Percentiles rank a stretch among this genome's conserved stretches.
Conservation (phyloP, 345 rosid species). For the Camelina hispida region DNA sequence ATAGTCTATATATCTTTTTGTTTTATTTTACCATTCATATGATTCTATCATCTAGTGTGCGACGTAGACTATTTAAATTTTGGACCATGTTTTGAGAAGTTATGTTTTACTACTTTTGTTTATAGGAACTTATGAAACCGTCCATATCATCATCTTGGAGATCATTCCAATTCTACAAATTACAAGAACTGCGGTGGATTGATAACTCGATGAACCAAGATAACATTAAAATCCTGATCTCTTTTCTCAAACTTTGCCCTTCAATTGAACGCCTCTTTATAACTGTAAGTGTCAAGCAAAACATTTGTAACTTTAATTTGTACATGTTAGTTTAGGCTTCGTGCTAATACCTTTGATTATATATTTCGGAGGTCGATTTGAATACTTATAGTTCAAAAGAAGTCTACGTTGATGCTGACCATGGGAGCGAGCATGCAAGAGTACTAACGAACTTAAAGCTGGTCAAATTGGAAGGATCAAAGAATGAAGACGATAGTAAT, state of each 20-base stretch:
- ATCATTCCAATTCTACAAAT: constrained; percentile 58
- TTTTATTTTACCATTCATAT: neutral
- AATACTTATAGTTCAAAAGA: constrained; percentile 37
- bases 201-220: constrained; percentile 48
- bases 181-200: constrained; percentile 68
- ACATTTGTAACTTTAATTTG: neutral
- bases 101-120: neutral
- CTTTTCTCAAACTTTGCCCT: constrained; percentile 63
- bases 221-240: constrained; percentile 45
- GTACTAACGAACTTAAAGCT: constrained; percentile 42
- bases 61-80: neutral
- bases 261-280: constrained; percentile 57
- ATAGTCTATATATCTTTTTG: neutral
- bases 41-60: neutral
- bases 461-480: constrained; percentile 57
- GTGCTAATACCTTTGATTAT: constrained; percentile 13
- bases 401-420: constrained; percentile 7
- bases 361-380: constrained; percentile 54
- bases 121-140: constrained; percentile 56
- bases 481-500: constrained; percentile 39
- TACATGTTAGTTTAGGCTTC: neutral
- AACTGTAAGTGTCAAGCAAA: constrained; percentile 49
- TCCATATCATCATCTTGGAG: constrained; percentile 49
- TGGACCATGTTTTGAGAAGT: neutral
- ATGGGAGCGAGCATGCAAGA: constrained; percentile 44